Percentiles rank a stretch among this genome's conserved stretches.
Conservation (phyloP, 306 rosid genomes). For the Argentina anserina region DNA sequence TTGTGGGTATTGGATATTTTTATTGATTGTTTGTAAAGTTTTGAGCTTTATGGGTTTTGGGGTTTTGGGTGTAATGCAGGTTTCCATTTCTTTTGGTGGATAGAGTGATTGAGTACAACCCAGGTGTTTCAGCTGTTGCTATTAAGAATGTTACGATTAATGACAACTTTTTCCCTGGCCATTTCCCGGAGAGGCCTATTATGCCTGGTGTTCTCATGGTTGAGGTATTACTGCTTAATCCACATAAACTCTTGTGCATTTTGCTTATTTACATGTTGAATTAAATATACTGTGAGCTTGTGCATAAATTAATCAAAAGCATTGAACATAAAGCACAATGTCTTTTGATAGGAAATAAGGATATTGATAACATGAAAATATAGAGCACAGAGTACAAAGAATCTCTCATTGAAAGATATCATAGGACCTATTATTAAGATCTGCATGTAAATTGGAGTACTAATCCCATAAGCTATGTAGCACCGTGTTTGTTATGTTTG, state of each 20-base stretch:
- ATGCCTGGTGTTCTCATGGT: slow-evolving; percentile 98
- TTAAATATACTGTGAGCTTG: background rate
- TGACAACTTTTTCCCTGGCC: slow-evolving; percentile 92
- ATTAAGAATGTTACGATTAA: slow-evolving; percentile 67
- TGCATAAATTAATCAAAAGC: background rate
- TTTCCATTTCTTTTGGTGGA: slow-evolving; percentile 93
- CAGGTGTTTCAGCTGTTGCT: slow-evolving; percentile 47
- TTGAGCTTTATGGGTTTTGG: background rate
- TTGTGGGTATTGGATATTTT: background rate
- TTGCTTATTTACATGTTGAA: background rate
- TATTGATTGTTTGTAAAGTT: background rate
- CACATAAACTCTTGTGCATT: background rate
- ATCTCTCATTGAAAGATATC: background rate
- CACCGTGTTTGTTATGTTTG: background rate
- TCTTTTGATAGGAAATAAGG: background rate
- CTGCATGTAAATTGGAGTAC: background rate
- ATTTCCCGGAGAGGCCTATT: slow-evolving; percentile 94
- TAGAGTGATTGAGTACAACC: slow-evolving; percentile 59
- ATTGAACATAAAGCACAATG: background rate
- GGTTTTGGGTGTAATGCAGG: slow-evolving; percentile 27
- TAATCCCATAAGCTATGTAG: background rate
- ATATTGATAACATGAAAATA: background rate
- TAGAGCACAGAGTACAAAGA: background rate
- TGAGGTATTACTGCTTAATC: slow-evolving; percentile 48
- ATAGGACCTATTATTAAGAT: background rate